These are phyloP conservation scores for Chaetomiaceae sp. DNA, from an alignment of 2,329 filamentous ascomycete genomes.

Conservation along the genomic window DNA sequence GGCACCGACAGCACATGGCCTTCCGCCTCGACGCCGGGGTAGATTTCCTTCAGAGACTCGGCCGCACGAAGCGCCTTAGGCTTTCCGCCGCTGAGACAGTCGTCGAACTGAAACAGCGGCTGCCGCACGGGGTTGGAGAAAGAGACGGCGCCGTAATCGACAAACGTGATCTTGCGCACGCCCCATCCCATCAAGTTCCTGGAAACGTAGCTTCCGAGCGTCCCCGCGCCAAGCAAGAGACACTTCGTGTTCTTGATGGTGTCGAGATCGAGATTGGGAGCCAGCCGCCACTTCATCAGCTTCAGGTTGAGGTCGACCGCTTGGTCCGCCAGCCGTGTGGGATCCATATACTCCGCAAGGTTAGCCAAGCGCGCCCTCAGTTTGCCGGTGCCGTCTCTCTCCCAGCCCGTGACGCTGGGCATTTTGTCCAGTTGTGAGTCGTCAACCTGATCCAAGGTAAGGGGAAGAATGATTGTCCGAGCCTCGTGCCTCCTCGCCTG, in stretches of 20 bases:
- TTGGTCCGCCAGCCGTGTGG: conserved; percentile 78
- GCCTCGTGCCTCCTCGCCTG: conserved; percentile 72
- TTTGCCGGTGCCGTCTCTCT: conserved; percentile 74
- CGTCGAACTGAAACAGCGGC: conserved; percentile 83
- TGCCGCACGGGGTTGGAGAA: conserved; percentile 97
- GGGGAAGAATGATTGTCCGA: conserved; percentile 70
- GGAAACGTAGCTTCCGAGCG: conserved; percentile 88
- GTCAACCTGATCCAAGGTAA: conserved; percentile 49
- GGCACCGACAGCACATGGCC: conserved; percentile 83
- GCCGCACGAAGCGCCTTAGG: conserved; percentile 80
- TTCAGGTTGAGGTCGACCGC: conserved; percentile 95
- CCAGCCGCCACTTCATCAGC: conserved; percentile 97
- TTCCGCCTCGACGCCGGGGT: conserved; percentile 78
- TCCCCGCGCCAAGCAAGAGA: conserved; percentile 85
- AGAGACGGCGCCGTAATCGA: conserved; percentile 89
- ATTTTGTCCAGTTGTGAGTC: conserved; percentile 47
- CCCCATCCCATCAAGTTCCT: conserved; percentile 93
- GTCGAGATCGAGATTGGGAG: conserved; percentile 81
- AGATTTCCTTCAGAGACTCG: conserved; percentile 75
- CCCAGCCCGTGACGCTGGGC: conserved; percentile 95
- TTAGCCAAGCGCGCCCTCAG: conserved; percentile 73
- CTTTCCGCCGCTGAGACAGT: conserved; percentile 79
- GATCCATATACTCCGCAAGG: conserved; percentile 90
- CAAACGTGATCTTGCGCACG: conserved; percentile 88
- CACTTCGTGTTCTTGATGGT: conserved; percentile 86